Conservation (phyloP, 768 basidiomycete genomes). For the Boletus sensibilis region DNA sequence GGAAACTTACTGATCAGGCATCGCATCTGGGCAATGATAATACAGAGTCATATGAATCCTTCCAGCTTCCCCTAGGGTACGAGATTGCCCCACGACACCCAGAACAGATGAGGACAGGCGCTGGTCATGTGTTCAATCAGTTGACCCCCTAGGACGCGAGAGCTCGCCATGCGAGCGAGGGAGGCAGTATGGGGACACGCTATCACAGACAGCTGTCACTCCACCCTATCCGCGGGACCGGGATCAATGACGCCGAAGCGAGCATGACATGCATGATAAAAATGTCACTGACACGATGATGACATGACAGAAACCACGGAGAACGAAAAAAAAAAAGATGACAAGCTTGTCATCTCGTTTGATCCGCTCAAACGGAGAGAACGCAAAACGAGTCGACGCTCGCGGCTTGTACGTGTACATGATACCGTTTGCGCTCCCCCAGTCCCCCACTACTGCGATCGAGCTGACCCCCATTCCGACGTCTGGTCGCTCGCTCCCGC, state of each 20-base stretch:
- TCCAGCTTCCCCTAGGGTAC: background rate
- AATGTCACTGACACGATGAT: background rate
- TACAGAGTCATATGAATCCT: slow-evolving; percentile 1
- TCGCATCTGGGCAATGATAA: background rate
- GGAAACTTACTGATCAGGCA: slow-evolving; percentile 12
- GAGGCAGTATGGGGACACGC: background rate
- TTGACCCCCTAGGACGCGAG: background rate
- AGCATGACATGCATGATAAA: background rate
- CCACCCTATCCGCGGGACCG: background rate
- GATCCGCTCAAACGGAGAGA: background rate
- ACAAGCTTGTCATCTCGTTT: background rate
- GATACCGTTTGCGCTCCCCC: background rate
- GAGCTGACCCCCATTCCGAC: background rate
- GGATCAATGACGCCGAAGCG: background rate
- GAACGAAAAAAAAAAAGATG: background rate
- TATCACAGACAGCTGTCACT: background rate
- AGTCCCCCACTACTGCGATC: background rate
- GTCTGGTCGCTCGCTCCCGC: too few relatives aligned
- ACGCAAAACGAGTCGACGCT: too few relatives aligned
- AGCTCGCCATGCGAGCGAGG: background rate
- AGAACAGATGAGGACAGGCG: background rate
- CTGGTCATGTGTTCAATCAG: background rate
- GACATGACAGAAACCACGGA: background rate
- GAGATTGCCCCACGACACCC: slow-evolving; percentile 10
- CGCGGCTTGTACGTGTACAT: background rate